A percentile compares a stretch with the other conserved stretches of the same genome.
Evolutionary conservation across 176 grass and related monocot species (phyloP).

Genomic region (Carex cristatella): DNA sequence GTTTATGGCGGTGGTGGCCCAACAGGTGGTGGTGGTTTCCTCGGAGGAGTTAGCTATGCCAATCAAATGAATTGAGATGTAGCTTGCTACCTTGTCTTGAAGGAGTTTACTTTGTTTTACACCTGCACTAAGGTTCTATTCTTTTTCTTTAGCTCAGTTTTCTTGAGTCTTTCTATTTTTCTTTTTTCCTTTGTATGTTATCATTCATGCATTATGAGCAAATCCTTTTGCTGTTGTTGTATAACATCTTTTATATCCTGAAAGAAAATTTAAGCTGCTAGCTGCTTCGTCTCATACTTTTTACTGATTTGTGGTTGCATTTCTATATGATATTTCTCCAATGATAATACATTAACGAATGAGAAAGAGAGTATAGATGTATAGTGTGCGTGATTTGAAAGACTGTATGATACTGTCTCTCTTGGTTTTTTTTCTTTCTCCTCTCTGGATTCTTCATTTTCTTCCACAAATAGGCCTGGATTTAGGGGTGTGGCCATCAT

Average conservation of each 20-base stretch:
- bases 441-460: conserved; percentile 31
- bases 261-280: not conserved
- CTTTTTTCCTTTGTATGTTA: conserved; percentile 7
- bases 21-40: conserved; percentile 36
- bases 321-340: not conserved
- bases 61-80: conserved; percentile 46
- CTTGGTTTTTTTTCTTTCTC: conserved; percentile 27
- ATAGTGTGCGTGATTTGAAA: conserved; percentile 25
- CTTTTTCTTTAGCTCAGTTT: conserved; percentile 24
- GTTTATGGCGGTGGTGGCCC: conserved; percentile 31
- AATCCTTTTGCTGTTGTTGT: conserved; percentile 18
- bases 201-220: conserved; percentile 33
- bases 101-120: conserved; percentile 16
- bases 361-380: not conserved
- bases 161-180: conserved; percentile 18
- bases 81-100: not conserved
- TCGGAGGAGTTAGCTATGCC: conserved; percentile 51
- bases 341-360: conserved; percentile 4
- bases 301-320: not conserved
- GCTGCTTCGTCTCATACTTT: not conserved
- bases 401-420: conserved; percentile 3
- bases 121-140: conserved; percentile 26
- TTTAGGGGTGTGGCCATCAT: conserved; percentile 20
- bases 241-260: conserved; percentile 14
- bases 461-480: conserved; percentile 32